Conservation (phyloP, 306 rosid genomes). For the Begonia fuchsioides region DNA sequence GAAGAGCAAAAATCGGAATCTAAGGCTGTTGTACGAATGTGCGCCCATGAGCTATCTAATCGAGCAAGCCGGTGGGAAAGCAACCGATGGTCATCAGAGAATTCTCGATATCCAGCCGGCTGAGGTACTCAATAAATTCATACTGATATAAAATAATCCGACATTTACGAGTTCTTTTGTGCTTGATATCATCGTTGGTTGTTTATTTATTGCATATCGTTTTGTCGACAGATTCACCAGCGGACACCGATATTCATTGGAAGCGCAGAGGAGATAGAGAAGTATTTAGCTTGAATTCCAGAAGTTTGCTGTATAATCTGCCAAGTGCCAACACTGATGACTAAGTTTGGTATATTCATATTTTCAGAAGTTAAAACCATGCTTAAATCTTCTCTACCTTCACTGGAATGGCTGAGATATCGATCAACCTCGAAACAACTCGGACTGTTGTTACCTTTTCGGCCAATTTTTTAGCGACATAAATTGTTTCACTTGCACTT, state of each 20-base stretch:
- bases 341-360: too few relatives aligned
- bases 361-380: too few relatives aligned
- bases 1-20: conserved; percentile 20
- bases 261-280: conserved; percentile 25
- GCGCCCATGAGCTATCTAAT: conserved; percentile 34
- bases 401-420: too few relatives aligned
- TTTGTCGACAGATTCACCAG: conserved; percentile 19
- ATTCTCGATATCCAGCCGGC: conserved; percentile 23
- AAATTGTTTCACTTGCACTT: too few relatives aligned
- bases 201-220: too few relatives aligned
- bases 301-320: too few relatives aligned
- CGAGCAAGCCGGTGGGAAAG: conserved; percentile 33
- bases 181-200: neutral
- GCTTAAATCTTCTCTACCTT: too few relatives aligned
- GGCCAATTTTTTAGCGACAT: too few relatives aligned
- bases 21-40: conserved; percentile 28
- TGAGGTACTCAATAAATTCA: conserved; percentile 8
- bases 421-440: too few relatives aligned
- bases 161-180: neutral
- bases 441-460: too few relatives aligned
- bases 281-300: conserved; percentile 15
- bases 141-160: neutral
- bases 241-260: conserved; percentile 23
- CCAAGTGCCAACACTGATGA: too few relatives aligned
- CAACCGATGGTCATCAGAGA: conserved; percentile 20